Percentiles rank a stretch among this genome's conserved stretches.
Evolutionary conservation across 2,329 filamentous ascomycete genomes (phyloP).

Genomic region (Cylindrodendrum hubeiense): DNA sequence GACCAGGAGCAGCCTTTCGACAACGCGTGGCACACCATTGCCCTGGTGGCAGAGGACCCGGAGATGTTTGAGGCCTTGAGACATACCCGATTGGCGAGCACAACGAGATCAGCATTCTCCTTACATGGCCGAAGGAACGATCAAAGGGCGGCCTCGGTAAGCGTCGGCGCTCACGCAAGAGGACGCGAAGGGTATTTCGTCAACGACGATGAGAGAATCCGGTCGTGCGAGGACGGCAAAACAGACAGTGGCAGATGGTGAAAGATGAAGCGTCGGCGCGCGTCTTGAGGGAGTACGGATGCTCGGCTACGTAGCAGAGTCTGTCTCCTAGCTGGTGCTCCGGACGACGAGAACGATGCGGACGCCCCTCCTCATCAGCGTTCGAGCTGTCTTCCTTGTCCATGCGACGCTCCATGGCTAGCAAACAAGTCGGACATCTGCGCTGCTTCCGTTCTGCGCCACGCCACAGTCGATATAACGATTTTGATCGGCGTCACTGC

Average conservation of each 20-base stretch:
- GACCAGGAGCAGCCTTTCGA: conserved; percentile 27
- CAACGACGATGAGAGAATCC: conserved; percentile 29
- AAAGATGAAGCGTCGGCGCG: conserved; percentile 32
- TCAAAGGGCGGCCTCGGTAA: conserved; percentile 25
- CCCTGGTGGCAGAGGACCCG: conserved; percentile 22
- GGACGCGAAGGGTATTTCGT: conserved; percentile 30
- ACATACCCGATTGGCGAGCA: conserved; percentile 26
- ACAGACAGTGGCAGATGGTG: conserved; percentile 30
- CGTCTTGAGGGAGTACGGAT: conserved; percentile 30
- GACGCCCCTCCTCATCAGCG: background rate
- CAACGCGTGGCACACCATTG: conserved; percentile 28
- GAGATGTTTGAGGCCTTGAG: conserved; percentile 20
- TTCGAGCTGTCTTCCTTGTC: background rate
- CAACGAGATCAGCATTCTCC: conserved; percentile 23
- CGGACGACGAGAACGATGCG: background rate
- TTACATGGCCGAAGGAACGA: conserved; percentile 21
- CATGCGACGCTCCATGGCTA: background rate
- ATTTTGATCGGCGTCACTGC: background rate
- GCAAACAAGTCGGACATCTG: background rate
- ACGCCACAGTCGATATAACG: background rate
- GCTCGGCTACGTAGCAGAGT: conserved; percentile 8
- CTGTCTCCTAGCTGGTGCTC: background rate
- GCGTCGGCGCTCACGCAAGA: conserved; percentile 32
- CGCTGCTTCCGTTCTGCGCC: background rate
- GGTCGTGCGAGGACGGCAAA: conserved; percentile 27